phyloP scores from a whole-genome alignment of 2,329 filamentous ascomycete genomes.

The Plenodomus tracheiphilus region DNA sequence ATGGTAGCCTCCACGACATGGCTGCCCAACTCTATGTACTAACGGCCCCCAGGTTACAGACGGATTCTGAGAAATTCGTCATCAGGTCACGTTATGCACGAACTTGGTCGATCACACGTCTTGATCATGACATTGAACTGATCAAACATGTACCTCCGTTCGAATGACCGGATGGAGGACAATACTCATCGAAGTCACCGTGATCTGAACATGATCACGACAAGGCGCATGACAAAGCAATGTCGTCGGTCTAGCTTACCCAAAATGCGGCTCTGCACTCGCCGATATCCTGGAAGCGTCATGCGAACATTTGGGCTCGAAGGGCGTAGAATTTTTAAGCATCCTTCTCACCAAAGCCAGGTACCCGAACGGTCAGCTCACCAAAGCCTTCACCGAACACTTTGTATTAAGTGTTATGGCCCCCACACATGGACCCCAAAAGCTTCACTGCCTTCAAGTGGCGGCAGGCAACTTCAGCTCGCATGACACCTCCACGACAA shows the following conservation, averaged over 20 bases:
- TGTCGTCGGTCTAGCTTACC: conserved; percentile 6
- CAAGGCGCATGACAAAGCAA: conserved; percentile 7
- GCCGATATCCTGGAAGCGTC: background rate
- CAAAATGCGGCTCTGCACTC: conserved; percentile 3
- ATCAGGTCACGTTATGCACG: background rate
- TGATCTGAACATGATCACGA: conserved; percentile 2
- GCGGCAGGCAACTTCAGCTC: conserved; percentile 16
- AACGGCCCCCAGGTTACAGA: background rate
- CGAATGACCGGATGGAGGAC: background rate
- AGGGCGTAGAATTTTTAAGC: conserved; percentile 5
- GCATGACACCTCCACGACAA: conserved; percentile 12
- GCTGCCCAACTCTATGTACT: background rate
- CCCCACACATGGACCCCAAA: conserved; percentile 8
- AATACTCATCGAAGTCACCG: background rate
- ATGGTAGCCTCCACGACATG: background rate
- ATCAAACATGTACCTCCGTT: background rate
- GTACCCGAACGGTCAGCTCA: conserved; percentile 7
- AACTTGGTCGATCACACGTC: background rate
- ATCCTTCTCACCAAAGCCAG: conserved; percentile 5
- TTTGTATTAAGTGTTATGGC: conserved; percentile 7
- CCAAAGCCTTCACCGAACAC: conserved; percentile 2
- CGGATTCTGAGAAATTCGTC: background rate
- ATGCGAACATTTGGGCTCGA: background rate
- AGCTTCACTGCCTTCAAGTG: conserved; percentile 20
- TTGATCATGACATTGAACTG: background rate